Conservation (phyloP, 1,139 yeast species). For the Candida tropicalis region DNA sequence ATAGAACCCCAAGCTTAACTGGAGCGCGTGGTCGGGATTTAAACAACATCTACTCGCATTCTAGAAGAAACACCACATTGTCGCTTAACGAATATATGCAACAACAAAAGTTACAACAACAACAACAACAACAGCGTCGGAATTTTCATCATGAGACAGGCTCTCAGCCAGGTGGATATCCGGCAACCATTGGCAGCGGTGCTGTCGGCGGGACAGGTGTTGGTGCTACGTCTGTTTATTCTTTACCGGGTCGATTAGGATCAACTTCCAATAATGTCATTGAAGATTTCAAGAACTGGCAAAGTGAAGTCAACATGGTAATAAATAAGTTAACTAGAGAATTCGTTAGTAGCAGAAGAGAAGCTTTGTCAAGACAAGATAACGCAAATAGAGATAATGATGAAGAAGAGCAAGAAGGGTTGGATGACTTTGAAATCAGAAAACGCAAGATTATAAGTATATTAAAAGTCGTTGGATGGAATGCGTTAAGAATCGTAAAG, state of each 20-base stretch:
- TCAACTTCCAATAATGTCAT: slow-evolving; percentile 15
- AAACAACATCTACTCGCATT: slow-evolving; percentile 49
- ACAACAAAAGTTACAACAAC: slow-evolving; percentile 34
- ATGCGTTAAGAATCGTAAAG: slow-evolving; percentile 32
- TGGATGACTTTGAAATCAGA: slow-evolving; percentile 28
- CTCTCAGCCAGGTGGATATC: slow-evolving; percentile 13
- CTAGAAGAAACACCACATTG: slow-evolving; percentile 42
- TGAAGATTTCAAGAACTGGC: slow-evolving; percentile 50
- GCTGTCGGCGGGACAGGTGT: slow-evolving; percentile 12
- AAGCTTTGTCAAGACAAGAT: slow-evolving; percentile 17
- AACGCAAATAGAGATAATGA: slow-evolving; percentile 17
- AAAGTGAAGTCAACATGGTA: slow-evolving; percentile 45
- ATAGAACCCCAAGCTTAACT: slow-evolving; percentile 34
- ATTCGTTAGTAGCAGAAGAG: slow-evolving; percentile 23
- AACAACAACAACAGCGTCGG: slow-evolving; percentile 13
- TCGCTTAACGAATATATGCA: slow-evolving; percentile 42
- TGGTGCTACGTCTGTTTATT: slow-evolving; percentile 28
- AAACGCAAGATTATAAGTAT: slow-evolving; percentile 27
- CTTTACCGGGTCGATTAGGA: slow-evolving; percentile 22
- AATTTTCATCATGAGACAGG: slow-evolving; percentile 12
- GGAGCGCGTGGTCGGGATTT: slow-evolving; percentile 31
- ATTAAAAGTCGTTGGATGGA: slow-evolving; percentile 32
- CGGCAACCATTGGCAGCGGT: slow-evolving; percentile 13
- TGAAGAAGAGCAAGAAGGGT: slow-evolving; percentile 14
- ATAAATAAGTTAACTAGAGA: slow-evolving; percentile 44